Percentiles rank a stretch among this genome's conserved stretches.
phyloP scores from a whole-genome alignment of 495 filamentous ascomycete genomes.

The Trichoderma gamsii region DNA sequence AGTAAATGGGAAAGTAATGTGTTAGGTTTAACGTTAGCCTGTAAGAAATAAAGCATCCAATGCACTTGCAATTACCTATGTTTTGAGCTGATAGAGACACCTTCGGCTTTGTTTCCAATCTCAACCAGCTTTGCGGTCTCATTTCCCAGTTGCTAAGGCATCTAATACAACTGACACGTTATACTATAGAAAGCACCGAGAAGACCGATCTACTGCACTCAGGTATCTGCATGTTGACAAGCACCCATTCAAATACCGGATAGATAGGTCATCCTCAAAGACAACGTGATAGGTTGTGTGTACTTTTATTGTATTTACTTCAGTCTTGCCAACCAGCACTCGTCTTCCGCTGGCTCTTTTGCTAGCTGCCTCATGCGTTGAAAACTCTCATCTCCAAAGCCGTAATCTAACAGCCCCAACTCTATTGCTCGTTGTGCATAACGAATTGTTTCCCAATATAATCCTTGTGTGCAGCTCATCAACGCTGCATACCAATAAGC shows the following conservation, averaged over 20 bases:
- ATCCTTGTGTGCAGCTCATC: background rate
- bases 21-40: background rate
- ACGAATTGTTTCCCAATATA: background rate
- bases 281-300: no score
- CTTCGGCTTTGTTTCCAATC: no score
- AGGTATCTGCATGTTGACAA: no score
- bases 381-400: background rate
- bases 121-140: no score
- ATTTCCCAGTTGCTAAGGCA: no score
- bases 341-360: background rate
- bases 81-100: no score
- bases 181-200: no score
- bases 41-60: background rate
- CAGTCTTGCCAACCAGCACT: background rate
- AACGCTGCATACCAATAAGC: conserved; percentile 8
- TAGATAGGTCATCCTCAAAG: no score
- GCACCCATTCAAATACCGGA: no score
- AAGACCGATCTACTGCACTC: no score
- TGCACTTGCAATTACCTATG: no score
- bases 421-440: background rate
- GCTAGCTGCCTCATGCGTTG: background rate
- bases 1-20: conserved; percentile 1
- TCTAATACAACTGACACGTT: no score
- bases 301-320: background rate
- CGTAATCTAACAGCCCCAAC: background rate